phyloP scores from a whole-genome alignment of 2,329 filamentous ascomycete genomes.

The Pseudogymnoascus sp. region DNA sequence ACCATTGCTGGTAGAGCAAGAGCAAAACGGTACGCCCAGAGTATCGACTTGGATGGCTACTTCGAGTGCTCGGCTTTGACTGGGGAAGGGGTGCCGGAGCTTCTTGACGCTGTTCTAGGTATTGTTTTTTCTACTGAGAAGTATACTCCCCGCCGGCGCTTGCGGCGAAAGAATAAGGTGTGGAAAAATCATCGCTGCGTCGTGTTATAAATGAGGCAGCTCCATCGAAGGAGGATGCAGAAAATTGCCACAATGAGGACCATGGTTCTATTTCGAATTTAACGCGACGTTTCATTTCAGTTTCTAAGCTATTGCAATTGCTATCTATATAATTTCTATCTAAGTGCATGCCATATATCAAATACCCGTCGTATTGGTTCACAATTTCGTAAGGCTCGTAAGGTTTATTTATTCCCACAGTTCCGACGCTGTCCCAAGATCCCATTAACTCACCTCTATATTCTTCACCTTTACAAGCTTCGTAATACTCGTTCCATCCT shows the following conservation, averaged over 20 bases:
- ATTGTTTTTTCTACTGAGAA: neutral
- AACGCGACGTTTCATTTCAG: neutral
- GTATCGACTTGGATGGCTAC: neutral
- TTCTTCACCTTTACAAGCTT: conserved; percentile 38
- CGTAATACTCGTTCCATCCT: conserved; percentile 61
- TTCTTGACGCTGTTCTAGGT: neutral
- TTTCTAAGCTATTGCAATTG: neutral
- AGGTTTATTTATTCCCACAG: neutral
- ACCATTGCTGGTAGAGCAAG: neutral
- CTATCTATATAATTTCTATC: neutral
- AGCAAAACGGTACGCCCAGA: neutral
- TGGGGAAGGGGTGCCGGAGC: neutral
- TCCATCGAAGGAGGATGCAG: neutral
- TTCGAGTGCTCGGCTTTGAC: neutral
- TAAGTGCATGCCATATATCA: neutral
- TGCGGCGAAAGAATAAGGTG: neutral
- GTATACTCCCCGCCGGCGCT: neutral
- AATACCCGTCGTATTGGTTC: neutral
- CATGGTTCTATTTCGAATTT: neutral
- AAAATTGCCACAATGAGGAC: neutral
- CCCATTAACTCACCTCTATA: neutral
- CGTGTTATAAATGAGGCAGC: neutral
- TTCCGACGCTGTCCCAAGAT: neutral
- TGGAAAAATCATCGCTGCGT: neutral
- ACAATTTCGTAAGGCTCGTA: neutral